Percentiles rank a stretch among this genome's conserved stretches.
Evolutionary conservation across 2,329 filamentous ascomycete genomes (phyloP).

Genomic region (Fusarium staphyleae): DNA sequence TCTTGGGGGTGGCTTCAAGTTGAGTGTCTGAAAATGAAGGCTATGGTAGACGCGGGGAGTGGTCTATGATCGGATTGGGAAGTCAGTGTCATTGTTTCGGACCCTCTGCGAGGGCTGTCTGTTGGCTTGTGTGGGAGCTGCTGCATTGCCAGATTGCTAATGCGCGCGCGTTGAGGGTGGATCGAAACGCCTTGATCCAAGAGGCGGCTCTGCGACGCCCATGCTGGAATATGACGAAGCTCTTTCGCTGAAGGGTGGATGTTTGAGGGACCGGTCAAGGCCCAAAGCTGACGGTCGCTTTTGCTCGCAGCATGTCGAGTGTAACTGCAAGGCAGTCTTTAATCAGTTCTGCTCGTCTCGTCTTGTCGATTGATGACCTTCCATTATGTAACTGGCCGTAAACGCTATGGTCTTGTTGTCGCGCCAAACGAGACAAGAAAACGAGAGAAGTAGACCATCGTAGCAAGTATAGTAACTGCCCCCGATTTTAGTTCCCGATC

Average conservation of each 20-base stretch:
- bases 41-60: slow-evolving; percentile 29
- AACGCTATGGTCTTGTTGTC: slow-evolving; percentile 28
- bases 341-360: slow-evolving; percentile 7
- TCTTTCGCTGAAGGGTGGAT: slow-evolving; percentile 7
- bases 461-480: slow-evolving; percentile 2
- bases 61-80: slow-evolving; percentile 22
- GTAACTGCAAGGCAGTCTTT: slow-evolving; percentile 3
- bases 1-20: slow-evolving; percentile 3
- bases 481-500: background rate
- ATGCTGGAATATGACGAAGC: slow-evolving; percentile 25
- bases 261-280: slow-evolving; percentile 30
- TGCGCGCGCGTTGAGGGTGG: slow-evolving; percentile 22
- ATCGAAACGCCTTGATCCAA: slow-evolving; percentile 10
- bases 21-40: background rate
- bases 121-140: slow-evolving; percentile 28
- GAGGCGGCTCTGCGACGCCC: slow-evolving; percentile 9
- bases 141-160: slow-evolving; percentile 34
- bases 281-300: slow-evolving; percentile 15
- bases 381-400: slow-evolving; percentile 9
- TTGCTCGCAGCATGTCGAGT: slow-evolving; percentile 1
- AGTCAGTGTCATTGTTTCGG: slow-evolving; percentile 17
- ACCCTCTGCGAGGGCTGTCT: background rate
- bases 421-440: slow-evolving; percentile 19
- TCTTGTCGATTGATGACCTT: slow-evolving; percentile 7
- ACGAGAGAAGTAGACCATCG: slow-evolving; percentile 17